A percentile compares a stretch with the other conserved stretches of the same genome.
Evolutionary conservation across 2,329 filamentous ascomycete genomes (phyloP).

Genomic region (Fusarium drepaniforme): DNA sequence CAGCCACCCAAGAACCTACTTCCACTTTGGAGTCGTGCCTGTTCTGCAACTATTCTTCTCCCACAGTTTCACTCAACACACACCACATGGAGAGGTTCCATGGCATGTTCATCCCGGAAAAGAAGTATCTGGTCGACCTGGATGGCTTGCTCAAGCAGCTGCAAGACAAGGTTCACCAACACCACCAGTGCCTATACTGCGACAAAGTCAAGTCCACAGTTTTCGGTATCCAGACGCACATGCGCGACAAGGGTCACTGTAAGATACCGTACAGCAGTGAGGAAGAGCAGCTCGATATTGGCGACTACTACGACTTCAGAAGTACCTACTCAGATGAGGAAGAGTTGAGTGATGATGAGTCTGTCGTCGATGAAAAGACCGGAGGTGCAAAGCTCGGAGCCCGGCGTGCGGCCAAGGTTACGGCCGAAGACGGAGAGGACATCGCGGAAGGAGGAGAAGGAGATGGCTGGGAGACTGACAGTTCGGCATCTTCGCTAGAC

Average conservation of each 20-base stretch:
- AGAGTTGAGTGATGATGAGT: conserved; percentile 68
- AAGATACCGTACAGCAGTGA: conserved; percentile 94
- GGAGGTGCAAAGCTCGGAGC: conserved; percentile 79
- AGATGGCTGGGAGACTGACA: conserved; percentile 96
- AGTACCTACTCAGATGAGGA: conserved; percentile 92
- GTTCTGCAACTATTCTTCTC: conserved; percentile 91
- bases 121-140: conserved; percentile 82
- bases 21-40: conserved; percentile 74
- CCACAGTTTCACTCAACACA: conserved; percentile 80
- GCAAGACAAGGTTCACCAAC: conserved; percentile 82
- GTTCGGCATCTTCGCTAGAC: conserved; percentile 87
- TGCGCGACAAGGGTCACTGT: conserved; percentile 97
- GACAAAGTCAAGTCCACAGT: conserved; percentile 84
- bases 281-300: conserved; percentile 92
- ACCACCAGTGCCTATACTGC: conserved; percentile 89
- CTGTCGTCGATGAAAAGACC: conserved; percentile 54
- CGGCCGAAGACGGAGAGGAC: conserved; percentile 62
- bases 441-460: conserved; percentile 69
- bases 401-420: conserved; percentile 65
- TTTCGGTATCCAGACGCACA: conserved; percentile 91
- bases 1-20: conserved; percentile 49
- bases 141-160: conserved; percentile 85
- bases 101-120: conserved; percentile 96
- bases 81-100: conserved; percentile 93
- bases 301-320: conserved; percentile 97